A percentile compares a stretch with the other conserved stretches of the same genome.
phyloP scores from a whole-genome alignment of 768 basidiomycete species.

The Tricholoma furcatifolium region DNA sequence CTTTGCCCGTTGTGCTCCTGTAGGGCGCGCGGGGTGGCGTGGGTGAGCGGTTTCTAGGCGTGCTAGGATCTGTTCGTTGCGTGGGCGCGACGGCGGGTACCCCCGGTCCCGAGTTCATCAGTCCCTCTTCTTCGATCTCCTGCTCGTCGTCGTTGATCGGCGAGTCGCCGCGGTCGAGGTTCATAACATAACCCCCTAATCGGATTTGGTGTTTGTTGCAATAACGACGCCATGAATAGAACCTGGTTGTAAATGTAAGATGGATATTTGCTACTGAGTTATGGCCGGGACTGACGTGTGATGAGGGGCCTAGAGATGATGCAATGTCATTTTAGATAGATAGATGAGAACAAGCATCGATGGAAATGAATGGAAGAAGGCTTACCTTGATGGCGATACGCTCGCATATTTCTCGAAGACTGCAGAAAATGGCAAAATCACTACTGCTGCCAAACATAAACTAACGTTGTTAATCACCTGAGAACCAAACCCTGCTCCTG shows the following conservation, averaged over 20 bases:
- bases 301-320: constrained; percentile 65
- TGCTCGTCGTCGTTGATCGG: constrained; percentile 43
- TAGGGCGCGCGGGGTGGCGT: constrained; percentile 79
- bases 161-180: constrained; percentile 47
- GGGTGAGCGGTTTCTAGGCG: constrained; percentile 65
- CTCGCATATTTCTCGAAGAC: constrained; percentile 84
- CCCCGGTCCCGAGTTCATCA: constrained; percentile 33
- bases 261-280: not conserved
- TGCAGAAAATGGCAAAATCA: constrained; percentile 18
- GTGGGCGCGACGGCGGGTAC: constrained; percentile 30
- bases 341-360: not conserved
- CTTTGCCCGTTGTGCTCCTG: constrained; percentile 86
- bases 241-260: constrained; percentile 40
- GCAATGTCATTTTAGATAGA: constrained; percentile 3
- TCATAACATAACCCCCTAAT: constrained; percentile 84
- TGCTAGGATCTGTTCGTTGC: constrained; percentile 17
- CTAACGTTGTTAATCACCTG: constrained; percentile 41
- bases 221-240: constrained; percentile 89
- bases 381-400: constrained; percentile 78
- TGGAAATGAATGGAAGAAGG: not conserved
- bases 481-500: constrained; percentile 84
- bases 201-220: constrained; percentile 93
- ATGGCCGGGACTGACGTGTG: constrained; percentile 61
- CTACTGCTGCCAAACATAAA: not conserved
- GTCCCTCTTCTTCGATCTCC: constrained; percentile 40